These are phyloP conservation scores for Trichomonascaceae sp. DNA, from an alignment of 1,139 yeast species.

Conservation along the genomic window DNA sequence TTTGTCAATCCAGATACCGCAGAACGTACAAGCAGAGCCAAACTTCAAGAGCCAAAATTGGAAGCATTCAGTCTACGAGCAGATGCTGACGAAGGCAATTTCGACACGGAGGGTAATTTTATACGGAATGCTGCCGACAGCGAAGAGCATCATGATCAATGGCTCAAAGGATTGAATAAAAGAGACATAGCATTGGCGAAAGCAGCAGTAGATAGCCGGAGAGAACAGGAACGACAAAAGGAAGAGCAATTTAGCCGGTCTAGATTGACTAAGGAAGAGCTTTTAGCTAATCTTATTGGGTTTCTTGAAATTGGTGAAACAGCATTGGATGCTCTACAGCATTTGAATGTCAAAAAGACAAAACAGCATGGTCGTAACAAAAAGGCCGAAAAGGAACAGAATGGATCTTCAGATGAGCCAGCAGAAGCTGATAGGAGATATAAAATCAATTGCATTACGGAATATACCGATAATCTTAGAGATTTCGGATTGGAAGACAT, in stretches of 20 bases:
- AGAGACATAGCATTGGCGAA: conserved; percentile 45
- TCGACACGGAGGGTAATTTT: conserved; percentile 59
- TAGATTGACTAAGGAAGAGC: conserved; percentile 15
- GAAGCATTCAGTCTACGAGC: conserved; percentile 58
- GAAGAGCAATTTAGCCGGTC: not conserved
- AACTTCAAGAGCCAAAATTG: conserved; percentile 38
- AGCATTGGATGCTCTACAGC: conserved; percentile 50
- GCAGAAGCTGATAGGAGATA: conserved; percentile 23
- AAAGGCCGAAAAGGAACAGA: conserved; percentile 4
- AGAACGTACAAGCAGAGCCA: conserved; percentile 10
- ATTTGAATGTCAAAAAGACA: conserved; percentile 16
- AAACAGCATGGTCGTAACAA: conserved; percentile 10
- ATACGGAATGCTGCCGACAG: conserved; percentile 39
- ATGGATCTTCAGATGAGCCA: conserved; percentile 9
- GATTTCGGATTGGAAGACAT: conserved; percentile 38
- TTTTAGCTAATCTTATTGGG: conserved; percentile 38
- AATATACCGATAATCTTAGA: conserved; percentile 42
- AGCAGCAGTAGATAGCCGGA: conserved; percentile 37
- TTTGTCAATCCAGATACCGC: conserved; percentile 20
- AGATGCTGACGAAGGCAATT: conserved; percentile 55
- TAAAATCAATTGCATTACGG: conserved; percentile 43
- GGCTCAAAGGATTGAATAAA: conserved; percentile 42
- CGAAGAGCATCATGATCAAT: conserved; percentile 42
- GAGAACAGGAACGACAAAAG: conserved; percentile 11
- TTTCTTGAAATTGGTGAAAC: conserved; percentile 56